Percentiles rank a stretch among this genome's conserved stretches.
Conservation (phyloP, 768 basidiomycete species). For the Cyclocybe aegerita region DNA sequence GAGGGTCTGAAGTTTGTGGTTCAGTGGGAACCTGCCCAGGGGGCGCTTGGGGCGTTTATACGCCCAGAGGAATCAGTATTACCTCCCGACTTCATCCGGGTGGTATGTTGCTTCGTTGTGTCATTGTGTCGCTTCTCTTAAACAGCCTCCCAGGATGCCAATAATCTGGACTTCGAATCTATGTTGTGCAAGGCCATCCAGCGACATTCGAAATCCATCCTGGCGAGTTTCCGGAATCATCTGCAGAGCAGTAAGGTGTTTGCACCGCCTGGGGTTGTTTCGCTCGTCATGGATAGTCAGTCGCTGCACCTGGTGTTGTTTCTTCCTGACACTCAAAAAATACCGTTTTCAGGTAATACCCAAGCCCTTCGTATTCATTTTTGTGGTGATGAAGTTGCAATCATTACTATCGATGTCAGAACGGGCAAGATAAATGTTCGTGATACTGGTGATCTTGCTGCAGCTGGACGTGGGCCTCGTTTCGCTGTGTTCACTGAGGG, state of each 20-base stretch:
- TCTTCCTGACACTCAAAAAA: background rate
- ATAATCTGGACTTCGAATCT: constrained; percentile 72
- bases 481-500: constrained; percentile 57
- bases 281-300: constrained; percentile 56
- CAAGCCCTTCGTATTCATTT: constrained; percentile 67
- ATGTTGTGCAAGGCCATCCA: constrained; percentile 63
- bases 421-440: constrained; percentile 77
- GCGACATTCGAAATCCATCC: constrained; percentile 62
- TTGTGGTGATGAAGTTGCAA: constrained; percentile 74
- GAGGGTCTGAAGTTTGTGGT: constrained; percentile 70
- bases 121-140: background rate
- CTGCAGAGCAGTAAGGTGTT: constrained; percentile 61
- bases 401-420: constrained; percentile 75
- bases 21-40: constrained; percentile 73
- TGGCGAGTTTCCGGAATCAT: constrained; percentile 54
- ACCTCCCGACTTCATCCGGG: constrained; percentile 38
- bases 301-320: background rate
- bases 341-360: constrained; percentile 39
- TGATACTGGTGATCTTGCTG: constrained; percentile 80
- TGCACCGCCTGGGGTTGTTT: constrained; percentile 58
- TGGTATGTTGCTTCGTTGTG: constrained; percentile 49
- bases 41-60: constrained; percentile 62
- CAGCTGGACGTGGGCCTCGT: constrained; percentile 68
- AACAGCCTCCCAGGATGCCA: constrained; percentile 47
- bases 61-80: constrained; percentile 46